Base-by-base conservation (phyloP, 768 basidiomycete species). In the Cyathus striatus region DNA sequence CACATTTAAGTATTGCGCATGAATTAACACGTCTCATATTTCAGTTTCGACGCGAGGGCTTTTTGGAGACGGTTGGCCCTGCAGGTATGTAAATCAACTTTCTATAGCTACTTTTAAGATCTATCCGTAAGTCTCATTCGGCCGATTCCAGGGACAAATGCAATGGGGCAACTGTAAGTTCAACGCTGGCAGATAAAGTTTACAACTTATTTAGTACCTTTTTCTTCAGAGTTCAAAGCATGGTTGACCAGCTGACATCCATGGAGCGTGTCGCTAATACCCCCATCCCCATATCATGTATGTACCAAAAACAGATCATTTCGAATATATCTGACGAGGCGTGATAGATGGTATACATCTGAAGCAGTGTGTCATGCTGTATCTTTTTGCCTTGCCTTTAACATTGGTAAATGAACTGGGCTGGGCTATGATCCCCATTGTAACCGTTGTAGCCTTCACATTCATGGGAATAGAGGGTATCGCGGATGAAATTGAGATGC, bases 381-480 rank as follows among this genome's bases (percentile, higher is more conserved):
- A 95, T 66, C 79, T 98, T 6, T 92, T 93, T 57, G 81, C 90
- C 16, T 74, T 98, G 6, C 95, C 95, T 4, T 78, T 94, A 52
- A 88, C 87, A 2, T 75, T 97, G 23, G 80, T 93, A 35, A 76
- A 81, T 42, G 84, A 91, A 36, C 70, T 94, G 52, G 83, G 83
- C 24, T 92, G 89, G 86, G 76, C 72, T 37, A 87, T 86, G 57
- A 72, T 95, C 7, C 88, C 87, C n/a, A 72, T 93, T 20, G 81
- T 90, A 16, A 91, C 90, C 17, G 78, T 87, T 12, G 84, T 93
- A 22, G 82, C 90, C 6, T 92, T 94, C 68, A 93, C 88, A 1
- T 76, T 96, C 41, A 92, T 93, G 91, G 75, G 92, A 14, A 89
- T 97, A 40, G 93, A 96, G 69, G 92, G 91, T 4, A 97, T 96